A percentile compares a stretch with the other conserved stretches of the same genome.
These are phyloP conservation scores for Bombardia bombarda DNA, from an alignment of 495 filamentous ascomycete genomes.

Conservation along the genomic window DNA sequence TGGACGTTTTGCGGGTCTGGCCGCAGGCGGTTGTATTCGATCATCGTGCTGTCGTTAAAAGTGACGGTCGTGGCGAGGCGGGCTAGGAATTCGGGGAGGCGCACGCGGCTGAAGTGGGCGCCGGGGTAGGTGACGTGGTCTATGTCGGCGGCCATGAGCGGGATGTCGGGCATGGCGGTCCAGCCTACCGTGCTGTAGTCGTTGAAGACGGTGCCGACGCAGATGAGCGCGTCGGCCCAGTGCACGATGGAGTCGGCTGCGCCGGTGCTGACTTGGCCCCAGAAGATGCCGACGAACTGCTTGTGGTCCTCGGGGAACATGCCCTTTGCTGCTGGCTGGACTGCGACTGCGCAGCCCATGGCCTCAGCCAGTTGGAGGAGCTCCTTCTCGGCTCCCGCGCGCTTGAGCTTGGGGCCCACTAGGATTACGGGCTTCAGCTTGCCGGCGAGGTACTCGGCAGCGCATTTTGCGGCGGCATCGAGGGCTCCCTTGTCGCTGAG, in stretches of 20 bases:
- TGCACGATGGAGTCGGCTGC: conserved; percentile 17
- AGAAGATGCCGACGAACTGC: conserved; percentile 19
- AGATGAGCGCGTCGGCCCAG: conserved; percentile 18
- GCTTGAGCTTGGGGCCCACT: conserved; percentile 13
- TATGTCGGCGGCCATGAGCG: conserved; percentile 12
- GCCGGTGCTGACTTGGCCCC: conserved; percentile 17
- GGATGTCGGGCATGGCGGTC: conserved; percentile 17
- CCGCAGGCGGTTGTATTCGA: conserved; percentile 15
- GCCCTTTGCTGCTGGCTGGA: conserved; percentile 21
- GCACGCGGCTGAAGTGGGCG: conserved; percentile 18
- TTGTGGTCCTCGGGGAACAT: conserved; percentile 17
- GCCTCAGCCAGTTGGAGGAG: conserved; percentile 15
- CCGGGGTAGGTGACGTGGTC: conserved; percentile 16
- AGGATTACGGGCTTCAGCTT: conserved; percentile 19
- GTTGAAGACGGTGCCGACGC: conserved; percentile 15
- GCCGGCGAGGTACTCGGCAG: conserved; percentile 14
- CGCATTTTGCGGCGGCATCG: conserved; percentile 9
- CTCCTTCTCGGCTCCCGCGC: conserved; percentile 11
- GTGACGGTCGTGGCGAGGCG: conserved; percentile 5
- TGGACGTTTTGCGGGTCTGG: conserved; percentile 9
- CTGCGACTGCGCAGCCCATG: conserved; percentile 17
- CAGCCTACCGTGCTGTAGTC: conserved; percentile 21
- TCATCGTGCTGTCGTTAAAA: conserved; percentile 12
- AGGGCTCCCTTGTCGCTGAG: conserved; percentile 12
- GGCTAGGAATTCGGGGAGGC: conserved; percentile 12